Conservation (phyloP, 2,329 filamentous ascomycete genomes). For the Bipolaris cookei region DNA sequence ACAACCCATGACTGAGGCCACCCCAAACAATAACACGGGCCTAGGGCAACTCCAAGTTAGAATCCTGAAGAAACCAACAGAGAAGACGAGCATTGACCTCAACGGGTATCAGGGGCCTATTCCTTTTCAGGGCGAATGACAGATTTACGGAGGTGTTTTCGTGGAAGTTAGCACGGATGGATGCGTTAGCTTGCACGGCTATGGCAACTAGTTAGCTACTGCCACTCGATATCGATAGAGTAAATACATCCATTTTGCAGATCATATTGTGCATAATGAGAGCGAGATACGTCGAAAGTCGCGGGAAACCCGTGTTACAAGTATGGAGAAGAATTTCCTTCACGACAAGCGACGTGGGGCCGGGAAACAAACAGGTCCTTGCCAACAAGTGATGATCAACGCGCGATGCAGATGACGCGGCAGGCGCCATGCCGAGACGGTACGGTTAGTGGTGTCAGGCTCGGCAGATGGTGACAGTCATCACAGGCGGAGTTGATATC, state of each 20-base stretch:
- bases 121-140: conserved; percentile 24
- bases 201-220: neutral
- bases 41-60: conserved; percentile 38
- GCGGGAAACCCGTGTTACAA: neutral
- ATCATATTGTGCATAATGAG: neutral
- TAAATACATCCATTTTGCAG: neutral
- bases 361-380: neutral
- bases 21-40: conserved; percentile 33
- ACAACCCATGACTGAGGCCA: conserved; percentile 18
- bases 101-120: conserved; percentile 39
- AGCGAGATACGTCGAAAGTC: neutral
- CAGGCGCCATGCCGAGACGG: neutral
- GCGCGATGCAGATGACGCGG: neutral
- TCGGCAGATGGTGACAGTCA: neutral
- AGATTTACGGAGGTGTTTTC: conserved; percentile 43
- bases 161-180: conserved; percentile 35
- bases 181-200: conserved; percentile 25
- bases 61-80: conserved; percentile 40
- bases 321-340: neutral
- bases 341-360: neutral
- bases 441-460: neutral
- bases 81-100: conserved; percentile 34
- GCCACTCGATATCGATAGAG: neutral
- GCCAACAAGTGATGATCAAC: neutral
- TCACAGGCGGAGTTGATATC: neutral